Percentiles rank a stretch among this genome's conserved stretches.
Conservation (phyloP, 495 filamentous ascomycete genomes). For the Xylaria bambusicola region DNA sequence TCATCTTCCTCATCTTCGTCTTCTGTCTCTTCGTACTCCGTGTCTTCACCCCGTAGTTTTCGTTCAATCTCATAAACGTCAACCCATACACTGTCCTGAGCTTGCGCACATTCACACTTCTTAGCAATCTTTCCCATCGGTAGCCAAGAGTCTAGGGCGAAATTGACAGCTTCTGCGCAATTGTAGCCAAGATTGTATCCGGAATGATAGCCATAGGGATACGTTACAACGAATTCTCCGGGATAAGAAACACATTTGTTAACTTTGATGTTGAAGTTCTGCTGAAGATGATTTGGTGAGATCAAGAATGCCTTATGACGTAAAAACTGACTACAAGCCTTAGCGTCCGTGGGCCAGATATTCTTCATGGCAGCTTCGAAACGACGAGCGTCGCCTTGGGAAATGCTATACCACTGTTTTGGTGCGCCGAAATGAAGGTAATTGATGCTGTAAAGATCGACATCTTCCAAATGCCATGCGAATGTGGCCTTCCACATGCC, state of each 20-base stretch:
- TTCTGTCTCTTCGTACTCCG: slow-evolving; percentile 84
- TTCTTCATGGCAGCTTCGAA: slow-evolving; percentile 96
- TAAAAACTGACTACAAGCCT: slow-evolving; percentile 93
- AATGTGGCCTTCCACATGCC: slow-evolving; percentile 99
- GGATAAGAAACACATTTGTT: slow-evolving; percentile 96
- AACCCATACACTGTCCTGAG: slow-evolving; percentile 95
- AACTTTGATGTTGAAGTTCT: slow-evolving; percentile 88
- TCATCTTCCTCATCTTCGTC: slow-evolving; percentile 74
- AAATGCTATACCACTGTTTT: slow-evolving; percentile 99
- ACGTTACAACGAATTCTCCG: slow-evolving; percentile 98
- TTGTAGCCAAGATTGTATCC: slow-evolving; percentile 99
- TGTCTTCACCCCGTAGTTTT: slow-evolving; percentile 87
- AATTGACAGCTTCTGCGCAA: slow-evolving; percentile 98
- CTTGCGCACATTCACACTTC: slow-evolving; percentile 86
- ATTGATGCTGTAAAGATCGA: slow-evolving; percentile 99
- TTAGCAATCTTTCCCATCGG: slow-evolving; percentile 96
- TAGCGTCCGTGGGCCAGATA: slow-evolving; percentile 95
- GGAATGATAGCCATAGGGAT: slow-evolving; percentile 97
- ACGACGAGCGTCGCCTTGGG: slow-evolving; percentile 87
- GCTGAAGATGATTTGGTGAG: slow-evolving; percentile 81
- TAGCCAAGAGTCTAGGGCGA: slow-evolving; percentile 91
- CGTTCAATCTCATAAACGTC: slow-evolving; percentile 94
- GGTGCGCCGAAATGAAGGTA: slow-evolving; percentile 98
- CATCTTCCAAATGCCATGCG: slow-evolving; percentile 98
- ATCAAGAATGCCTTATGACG: slow-evolving; percentile 99